Conservation (phyloP, 495 filamentous ascomycete species). For the Bombardia bombarda region DNA sequence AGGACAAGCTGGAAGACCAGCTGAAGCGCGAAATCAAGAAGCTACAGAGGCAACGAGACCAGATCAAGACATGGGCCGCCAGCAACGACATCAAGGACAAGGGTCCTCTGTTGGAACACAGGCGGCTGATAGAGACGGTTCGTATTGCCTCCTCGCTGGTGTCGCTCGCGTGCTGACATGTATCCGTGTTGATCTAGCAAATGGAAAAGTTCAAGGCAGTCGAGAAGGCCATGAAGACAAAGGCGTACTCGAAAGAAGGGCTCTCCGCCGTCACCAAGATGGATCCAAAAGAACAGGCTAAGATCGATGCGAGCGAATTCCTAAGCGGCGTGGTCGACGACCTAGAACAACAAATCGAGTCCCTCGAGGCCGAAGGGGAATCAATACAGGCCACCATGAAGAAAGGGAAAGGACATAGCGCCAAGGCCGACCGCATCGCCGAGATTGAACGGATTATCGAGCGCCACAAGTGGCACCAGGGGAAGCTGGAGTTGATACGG, state of each 20-base stretch:
- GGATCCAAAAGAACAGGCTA: slow-evolving; percentile 92
- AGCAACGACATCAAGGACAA: slow-evolving; percentile 99
- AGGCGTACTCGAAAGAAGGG: slow-evolving; percentile 98
- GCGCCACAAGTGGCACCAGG: slow-evolving; percentile 92
- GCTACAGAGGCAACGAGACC: slow-evolving; percentile 90
- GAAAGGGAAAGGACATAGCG: slow-evolving; percentile 79
- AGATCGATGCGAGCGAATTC: slow-evolving; percentile 78
- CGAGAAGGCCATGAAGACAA: slow-evolving; percentile 99
- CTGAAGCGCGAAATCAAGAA: slow-evolving; percentile 99
- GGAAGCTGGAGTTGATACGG: slow-evolving; percentile 83
- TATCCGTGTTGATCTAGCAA: slow-evolving; percentile 63
- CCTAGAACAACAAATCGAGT: slow-evolving; percentile 85
- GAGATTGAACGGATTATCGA: slow-evolving; percentile 79
- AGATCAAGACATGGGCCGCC: slow-evolving; percentile 98
- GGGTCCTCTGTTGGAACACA: slow-evolving; percentile 82
- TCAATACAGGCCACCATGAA: slow-evolving; percentile 80
- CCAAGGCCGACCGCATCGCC: slow-evolving; percentile 77
- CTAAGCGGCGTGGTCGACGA: slow-evolving; percentile 83
- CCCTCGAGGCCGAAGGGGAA: slow-evolving; percentile 85
- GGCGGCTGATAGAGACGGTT: slow-evolving; percentile 94
- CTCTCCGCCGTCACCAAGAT: slow-evolving; percentile 82
- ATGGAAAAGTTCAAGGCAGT: slow-evolving; percentile 99
- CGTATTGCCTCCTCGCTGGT: slow-evolving; percentile 8
- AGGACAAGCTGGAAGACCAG: slow-evolving; percentile 95
- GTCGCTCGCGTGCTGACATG: slow-evolving; percentile 10